These are phyloP conservation scores for Alternaria triticimaculans DNA, from an alignment of 2,329 filamentous ascomycete species.

Conservation along the genomic window DNA sequence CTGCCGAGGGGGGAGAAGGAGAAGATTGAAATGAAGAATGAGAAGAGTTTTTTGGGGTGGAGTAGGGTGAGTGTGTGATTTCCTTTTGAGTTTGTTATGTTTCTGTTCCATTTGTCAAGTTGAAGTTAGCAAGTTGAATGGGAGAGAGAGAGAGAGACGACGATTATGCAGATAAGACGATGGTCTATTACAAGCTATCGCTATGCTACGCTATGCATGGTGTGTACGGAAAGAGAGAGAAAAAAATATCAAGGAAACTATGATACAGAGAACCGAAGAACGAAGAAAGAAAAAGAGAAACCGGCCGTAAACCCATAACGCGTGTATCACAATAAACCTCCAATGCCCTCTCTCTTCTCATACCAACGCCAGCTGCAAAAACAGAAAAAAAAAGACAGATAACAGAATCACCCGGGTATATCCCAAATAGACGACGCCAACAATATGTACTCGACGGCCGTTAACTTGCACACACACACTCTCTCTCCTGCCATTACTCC, in stretches of 20 bases:
- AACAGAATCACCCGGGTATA: conserved; percentile 12
- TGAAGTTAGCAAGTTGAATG: neutral
- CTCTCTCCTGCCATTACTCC: conserved; percentile 13
- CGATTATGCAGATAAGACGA: neutral
- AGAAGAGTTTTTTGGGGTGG: conserved; percentile 57
- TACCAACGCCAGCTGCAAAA: neutral
- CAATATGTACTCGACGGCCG: conserved; percentile 11
- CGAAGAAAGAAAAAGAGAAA: neutral
- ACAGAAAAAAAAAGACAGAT: neutral
- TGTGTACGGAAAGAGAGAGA: neutral
- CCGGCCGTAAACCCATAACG: conserved; percentile 8
- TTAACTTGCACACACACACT: neutral
- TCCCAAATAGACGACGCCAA: conserved; percentile 13
- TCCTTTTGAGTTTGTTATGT: conserved; percentile 3
- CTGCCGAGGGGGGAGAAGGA: conserved; percentile 79
- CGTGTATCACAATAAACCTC: neutral
- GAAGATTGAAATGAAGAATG: conserved; percentile 59
- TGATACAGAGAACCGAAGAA: conserved; percentile 4
- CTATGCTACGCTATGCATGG: conserved; percentile 6
- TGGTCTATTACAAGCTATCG: conserved; percentile 11
- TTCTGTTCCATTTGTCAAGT: neutral
- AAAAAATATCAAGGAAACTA: conserved; percentile 1
- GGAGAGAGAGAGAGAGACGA: neutral
- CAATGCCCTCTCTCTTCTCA: neutral
- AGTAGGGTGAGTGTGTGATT: conserved; percentile 48